Evolutionary conservation across 2,329 filamentous ascomycete genomes (phyloP).

Genomic region (Myriangium duriaei): DNA sequence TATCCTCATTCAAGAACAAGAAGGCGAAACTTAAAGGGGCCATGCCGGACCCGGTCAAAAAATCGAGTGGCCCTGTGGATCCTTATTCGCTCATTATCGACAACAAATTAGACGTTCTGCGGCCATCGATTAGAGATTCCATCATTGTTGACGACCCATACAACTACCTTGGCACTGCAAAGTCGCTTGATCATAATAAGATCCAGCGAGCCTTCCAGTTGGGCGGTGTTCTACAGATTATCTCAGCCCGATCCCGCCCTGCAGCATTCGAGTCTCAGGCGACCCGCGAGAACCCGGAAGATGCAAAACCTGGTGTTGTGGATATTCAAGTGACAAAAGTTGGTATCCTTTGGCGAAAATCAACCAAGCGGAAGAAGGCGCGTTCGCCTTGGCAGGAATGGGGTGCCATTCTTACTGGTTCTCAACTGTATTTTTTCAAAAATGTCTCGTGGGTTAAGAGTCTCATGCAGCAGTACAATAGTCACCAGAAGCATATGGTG

Average conservation of each 20-base stretch:
- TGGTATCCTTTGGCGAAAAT: conserved; percentile 87
- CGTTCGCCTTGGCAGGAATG: conserved; percentile 98
- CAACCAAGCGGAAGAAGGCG: conserved; percentile 85
- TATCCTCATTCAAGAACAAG: conserved; percentile 57
- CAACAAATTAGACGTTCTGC: conserved; percentile 66
- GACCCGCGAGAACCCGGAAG: conserved; percentile 70
- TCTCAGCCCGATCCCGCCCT: conserved; percentile 82
- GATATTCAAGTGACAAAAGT: conserved; percentile 98
- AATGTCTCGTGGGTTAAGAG: conserved; percentile 88
- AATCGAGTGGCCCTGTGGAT: conserved; percentile 59
- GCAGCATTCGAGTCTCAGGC: conserved; percentile 90
- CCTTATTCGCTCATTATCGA: conserved; percentile 93
- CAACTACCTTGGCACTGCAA: conserved; percentile 66
- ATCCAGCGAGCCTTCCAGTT: conserved; percentile 82
- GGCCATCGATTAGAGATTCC: conserved; percentile 80
- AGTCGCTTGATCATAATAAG: conserved; percentile 64
- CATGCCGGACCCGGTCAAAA: conserved; percentile 55
- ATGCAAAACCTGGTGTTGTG: conserved; percentile 82
- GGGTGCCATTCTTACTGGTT: conserved; percentile 93
- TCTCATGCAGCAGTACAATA: conserved; percentile 77
- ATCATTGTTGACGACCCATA: conserved; percentile 90
- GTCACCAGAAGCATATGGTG: conserved; percentile 65
- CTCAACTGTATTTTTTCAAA: conserved; percentile 91
- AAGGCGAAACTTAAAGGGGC: conserved; percentile 57
- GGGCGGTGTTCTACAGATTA: conserved; percentile 84